These are phyloP conservation scores for Cladosporium phlei DNA, from an alignment of 2,329 filamentous ascomycete species.

Conservation along the genomic window DNA sequence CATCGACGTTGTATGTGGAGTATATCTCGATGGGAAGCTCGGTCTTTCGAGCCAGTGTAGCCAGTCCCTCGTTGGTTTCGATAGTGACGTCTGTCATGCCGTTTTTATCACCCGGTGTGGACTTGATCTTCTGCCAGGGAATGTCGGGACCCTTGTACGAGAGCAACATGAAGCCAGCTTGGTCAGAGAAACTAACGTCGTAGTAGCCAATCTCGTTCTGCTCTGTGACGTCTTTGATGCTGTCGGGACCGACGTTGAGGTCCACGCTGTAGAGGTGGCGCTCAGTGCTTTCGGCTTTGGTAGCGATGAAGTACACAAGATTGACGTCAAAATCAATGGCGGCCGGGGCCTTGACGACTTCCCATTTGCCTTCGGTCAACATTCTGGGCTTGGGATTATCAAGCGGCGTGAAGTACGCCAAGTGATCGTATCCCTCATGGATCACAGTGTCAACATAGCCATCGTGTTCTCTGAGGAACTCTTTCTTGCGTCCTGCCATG, in stretches of 20 bases:
- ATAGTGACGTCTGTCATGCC: constrained; percentile 63
- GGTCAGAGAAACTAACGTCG: constrained; percentile 74
- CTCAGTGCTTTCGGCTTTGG: constrained; percentile 81
- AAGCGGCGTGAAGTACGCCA: constrained; percentile 88
- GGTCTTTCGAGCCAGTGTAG: constrained; percentile 64
- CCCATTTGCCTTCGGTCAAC: constrained; percentile 86
- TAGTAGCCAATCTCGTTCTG: constrained; percentile 72
- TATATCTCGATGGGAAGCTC: constrained; percentile 81
- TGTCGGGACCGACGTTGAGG: constrained; percentile 63
- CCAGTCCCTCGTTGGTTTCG: constrained; percentile 71
- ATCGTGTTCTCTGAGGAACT: constrained; percentile 53
- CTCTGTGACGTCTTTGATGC: constrained; percentile 69
- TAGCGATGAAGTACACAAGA: constrained; percentile 83
- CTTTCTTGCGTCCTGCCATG: constrained; percentile 56
- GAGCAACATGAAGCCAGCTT: constrained; percentile 77
- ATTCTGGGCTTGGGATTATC: constrained; percentile 77
- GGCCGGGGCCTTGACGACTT: constrained; percentile 80
- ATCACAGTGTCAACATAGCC: constrained; percentile 93
- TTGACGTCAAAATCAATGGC: constrained; percentile 80
- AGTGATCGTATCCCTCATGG: constrained; percentile 78
- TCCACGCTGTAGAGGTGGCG: constrained; percentile 88
- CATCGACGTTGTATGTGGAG: constrained; percentile 78
- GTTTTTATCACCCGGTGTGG: constrained; percentile 63
- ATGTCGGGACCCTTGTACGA: constrained; percentile 78
- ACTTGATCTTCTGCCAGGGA: constrained; percentile 87